Evolutionary conservation across 768 basidiomycete genomes (phyloP), one percentile per base, ranked within the genome.

Genomic region (Galerina marginata): DNA sequence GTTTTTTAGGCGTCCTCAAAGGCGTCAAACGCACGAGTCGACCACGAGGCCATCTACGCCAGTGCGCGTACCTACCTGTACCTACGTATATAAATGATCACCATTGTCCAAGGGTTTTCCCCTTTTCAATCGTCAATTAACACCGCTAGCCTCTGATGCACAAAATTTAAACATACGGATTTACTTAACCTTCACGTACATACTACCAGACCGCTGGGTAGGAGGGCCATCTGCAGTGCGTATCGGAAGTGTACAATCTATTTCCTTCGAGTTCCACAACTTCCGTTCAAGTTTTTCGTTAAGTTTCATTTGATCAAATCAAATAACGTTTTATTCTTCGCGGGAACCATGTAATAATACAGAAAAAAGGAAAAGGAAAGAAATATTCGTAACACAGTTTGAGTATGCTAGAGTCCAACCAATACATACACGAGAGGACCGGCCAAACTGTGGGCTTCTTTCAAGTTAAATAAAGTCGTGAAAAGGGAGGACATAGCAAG

Each of bases 91-190:
- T 7, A 33, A 33, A 33, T 33, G 29, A 33, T n/a, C n/a, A n/a
- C 29, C 29, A 33, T 33, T 33, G 29, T 33, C 7, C 29, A 33
- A 33, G 29, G 29, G 29, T 33, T 33, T 33, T 33, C 29, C 29
- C 29, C 29, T 5, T 33, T 33, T 9, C 14, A 20, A 36, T 40
- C 39, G 42, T 23, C 38, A 26, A 53, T 42, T 53, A 15, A 38
- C 25, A 25, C 51, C 50, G 36, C 36, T 1, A n/a, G 12, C 5
- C 50, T 40, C 12, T 20, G 14, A 16, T 16, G 10, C 38, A 16
- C 20, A 52, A 40, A 42, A 53, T 53, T 53, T 53, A 26, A 42
- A 53, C 51, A 25, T 53, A 53, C 20, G 51, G 38, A 53, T 23
- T 23, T 53, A 53, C 37, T 53, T 53, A 40, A 16, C 51, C 51